Conservation (phyloP, 352 stramenopile species). For the Phytopythium cucurbitacearum region DNA sequence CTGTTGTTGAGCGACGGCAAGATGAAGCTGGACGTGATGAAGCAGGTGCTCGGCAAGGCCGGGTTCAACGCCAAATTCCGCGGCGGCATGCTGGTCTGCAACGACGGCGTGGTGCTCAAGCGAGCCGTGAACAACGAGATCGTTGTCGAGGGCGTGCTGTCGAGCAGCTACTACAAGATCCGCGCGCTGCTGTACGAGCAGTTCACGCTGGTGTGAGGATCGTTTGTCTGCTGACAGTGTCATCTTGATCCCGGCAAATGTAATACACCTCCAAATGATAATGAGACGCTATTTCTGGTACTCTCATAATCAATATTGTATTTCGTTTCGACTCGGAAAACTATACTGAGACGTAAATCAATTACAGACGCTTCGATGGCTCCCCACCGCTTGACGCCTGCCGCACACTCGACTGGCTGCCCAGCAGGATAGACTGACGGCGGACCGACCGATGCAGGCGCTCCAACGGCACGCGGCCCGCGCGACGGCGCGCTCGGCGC, state of each 20-base stretch:
- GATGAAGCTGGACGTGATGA: conserved; percentile 89
- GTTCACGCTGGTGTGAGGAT: conserved; percentile 74
- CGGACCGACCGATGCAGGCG: conserved; percentile 32
- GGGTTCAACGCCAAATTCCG: conserved; percentile 88
- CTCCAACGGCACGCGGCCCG: conserved; percentile 36
- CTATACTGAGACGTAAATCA: no score
- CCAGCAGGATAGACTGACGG: not conserved
- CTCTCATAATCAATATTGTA: no score
- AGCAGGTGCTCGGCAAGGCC: conserved; percentile 81
- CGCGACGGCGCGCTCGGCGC: conserved; percentile 35
- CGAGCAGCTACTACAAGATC: conserved; percentile 86
- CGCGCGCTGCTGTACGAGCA: conserved; percentile 84
- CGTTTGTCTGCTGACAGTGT: no score
- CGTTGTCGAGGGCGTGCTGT: conserved; percentile 81
- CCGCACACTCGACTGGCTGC: not conserved
- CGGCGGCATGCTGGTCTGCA: conserved; percentile 87
- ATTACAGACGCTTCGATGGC: no score
- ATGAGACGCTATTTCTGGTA: no score
- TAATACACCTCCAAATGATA: no score
- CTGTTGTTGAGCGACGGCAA: conserved; percentile 87
- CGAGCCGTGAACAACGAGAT: conserved; percentile 86
- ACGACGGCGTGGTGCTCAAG: conserved; percentile 86
- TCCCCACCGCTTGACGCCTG: no score
- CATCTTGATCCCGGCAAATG: no score
- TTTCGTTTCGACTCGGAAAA: no score